Evolutionary conservation across 805 yeast species (phyloP).

Genomic region (Monosporozyma aquatica): DNA sequence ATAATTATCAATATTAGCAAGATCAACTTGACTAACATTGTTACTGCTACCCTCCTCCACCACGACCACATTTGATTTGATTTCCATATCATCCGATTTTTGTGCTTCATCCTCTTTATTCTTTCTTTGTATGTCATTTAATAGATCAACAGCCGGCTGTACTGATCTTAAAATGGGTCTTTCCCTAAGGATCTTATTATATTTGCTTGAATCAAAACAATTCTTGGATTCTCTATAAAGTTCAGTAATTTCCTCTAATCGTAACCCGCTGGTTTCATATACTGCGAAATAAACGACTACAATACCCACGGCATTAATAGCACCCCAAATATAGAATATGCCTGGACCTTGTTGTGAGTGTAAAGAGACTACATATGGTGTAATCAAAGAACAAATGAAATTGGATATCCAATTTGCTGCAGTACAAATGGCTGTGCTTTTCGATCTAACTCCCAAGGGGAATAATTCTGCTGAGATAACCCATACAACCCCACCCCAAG

Average conservation of each 20-base stretch:
- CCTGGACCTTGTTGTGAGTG: constrained; percentile 60
- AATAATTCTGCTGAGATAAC: constrained; percentile 58
- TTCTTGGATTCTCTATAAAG: constrained; percentile 53
- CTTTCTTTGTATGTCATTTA: constrained; percentile 7
- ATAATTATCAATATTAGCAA: background rate
- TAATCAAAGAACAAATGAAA: constrained; percentile 62
- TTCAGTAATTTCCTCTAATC: constrained; percentile 74
- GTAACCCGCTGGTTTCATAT: constrained; percentile 72
- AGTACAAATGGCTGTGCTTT: constrained; percentile 65
- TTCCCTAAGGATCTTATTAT: constrained; percentile 26
- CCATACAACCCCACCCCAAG: constrained; percentile 87
- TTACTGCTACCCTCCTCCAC: background rate
- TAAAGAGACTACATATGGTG: constrained; percentile 59
- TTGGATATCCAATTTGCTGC: constrained; percentile 79
- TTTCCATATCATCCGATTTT: background rate
- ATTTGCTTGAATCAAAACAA: constrained; percentile 43
- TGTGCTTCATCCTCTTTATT: background rate
- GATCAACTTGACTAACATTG: background rate
- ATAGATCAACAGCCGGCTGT: constrained; percentile 6
- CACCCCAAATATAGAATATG: constrained; percentile 76
- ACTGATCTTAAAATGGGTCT: constrained; percentile 6
- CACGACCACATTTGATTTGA: no score
- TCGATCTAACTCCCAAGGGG: constrained; percentile 65
- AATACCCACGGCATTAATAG: constrained; percentile 50
- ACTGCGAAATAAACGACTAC: constrained; percentile 56